A percentile compares a stretch with the other conserved stretches of the same genome.
These are phyloP conservation scores for Sugiyamaella japonica DNA, from an alignment of 1,139 yeast species.

Conservation along the genomic window DNA sequence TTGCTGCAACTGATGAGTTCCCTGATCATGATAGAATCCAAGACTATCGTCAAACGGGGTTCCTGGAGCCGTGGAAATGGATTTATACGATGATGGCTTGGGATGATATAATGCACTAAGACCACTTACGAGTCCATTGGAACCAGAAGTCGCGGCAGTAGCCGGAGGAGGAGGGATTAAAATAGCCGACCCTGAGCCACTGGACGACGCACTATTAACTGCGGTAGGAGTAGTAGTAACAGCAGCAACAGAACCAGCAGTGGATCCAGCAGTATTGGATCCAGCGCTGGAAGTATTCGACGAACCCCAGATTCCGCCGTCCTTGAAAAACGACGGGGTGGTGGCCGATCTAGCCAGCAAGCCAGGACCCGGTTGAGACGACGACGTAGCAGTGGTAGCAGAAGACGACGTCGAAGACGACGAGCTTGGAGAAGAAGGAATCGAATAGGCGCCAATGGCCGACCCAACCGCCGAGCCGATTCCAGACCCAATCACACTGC, in stretches of 20 bases:
- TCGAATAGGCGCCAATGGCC: slow-evolving; percentile 10
- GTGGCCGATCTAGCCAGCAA: slow-evolving; percentile 17
- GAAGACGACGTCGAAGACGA: slow-evolving; percentile 13
- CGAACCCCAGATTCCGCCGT: slow-evolving; percentile 17
- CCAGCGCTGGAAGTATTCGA: slow-evolving; percentile 4
- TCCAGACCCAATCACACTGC: slow-evolving; percentile 8
- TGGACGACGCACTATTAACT: background rate
- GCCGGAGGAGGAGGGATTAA: slow-evolving; percentile 11
- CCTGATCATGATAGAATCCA: slow-evolving; percentile 14
- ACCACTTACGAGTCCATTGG: background rate
- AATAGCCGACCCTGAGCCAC: slow-evolving; percentile 8
- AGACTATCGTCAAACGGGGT: slow-evolving; percentile 17
- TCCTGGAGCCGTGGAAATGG: slow-evolving; percentile 15
- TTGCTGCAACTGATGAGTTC: slow-evolving; percentile 16
- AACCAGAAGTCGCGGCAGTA: background rate
- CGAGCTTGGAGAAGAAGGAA: slow-evolving; percentile 14
- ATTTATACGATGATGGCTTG: slow-evolving; percentile 17
- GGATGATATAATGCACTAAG: slow-evolving; percentile 17
- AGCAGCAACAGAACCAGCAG: background rate
- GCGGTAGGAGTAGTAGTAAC: background rate
- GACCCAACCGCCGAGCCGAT: slow-evolving; percentile 4
- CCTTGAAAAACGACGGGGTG: slow-evolving; percentile 16
- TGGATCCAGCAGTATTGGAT: background rate
- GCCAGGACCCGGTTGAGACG: slow-evolving; percentile 12
- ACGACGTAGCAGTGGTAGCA: slow-evolving; percentile 13